Conservation (phyloP, 345 rosid genomes). For the Camelina neglecta region DNA sequence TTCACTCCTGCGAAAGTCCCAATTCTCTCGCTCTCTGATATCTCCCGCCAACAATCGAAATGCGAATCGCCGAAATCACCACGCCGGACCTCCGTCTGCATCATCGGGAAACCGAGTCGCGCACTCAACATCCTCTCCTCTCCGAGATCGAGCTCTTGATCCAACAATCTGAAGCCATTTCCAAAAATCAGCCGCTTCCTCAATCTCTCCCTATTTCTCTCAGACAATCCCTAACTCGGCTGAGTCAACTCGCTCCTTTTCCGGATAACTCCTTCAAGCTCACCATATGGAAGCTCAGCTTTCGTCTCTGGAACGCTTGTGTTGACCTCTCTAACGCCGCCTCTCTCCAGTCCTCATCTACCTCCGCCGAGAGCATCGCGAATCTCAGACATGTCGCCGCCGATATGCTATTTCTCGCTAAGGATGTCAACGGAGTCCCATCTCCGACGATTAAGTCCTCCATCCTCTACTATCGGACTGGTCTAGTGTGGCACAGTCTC, state of each 20-base stretch:
- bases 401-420: slow-evolving; percentile 77
- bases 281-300: slow-evolving; percentile 84
- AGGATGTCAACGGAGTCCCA: slow-evolving; percentile 69
- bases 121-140: slow-evolving; percentile 49
- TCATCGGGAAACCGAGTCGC: slow-evolving; percentile 31
- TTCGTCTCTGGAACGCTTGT: slow-evolving; percentile 95
- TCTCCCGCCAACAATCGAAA: slow-evolving; percentile 48
- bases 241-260: slow-evolving; percentile 65
- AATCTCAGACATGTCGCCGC: slow-evolving; percentile 79
- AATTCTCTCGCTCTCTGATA: slow-evolving; percentile 8
- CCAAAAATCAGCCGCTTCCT: slow-evolving; percentile 45
- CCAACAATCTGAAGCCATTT: slow-evolving; percentile 60
- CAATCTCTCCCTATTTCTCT: slow-evolving; percentile 60
- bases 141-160: slow-evolving; percentile 71
- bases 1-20: slow-evolving; percentile 20
- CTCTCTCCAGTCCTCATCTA: slow-evolving; percentile 49
- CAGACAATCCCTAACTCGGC: slow-evolving; percentile 56
- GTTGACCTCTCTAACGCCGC: slow-evolving; percentile 80
- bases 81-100: slow-evolving; percentile 59
- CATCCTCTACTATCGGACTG: slow-evolving; percentile 82
- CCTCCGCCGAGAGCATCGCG: slow-evolving; percentile 50
- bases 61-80: slow-evolving; percentile 87
- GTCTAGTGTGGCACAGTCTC: slow-evolving; percentile 68
- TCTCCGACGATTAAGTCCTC: slow-evolving; percentile 74
- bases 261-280: slow-evolving; percentile 67